Percentiles rank a stretch among this genome's conserved stretches.
These are phyloP conservation scores for Friedmanniomyces endolithicus DNA, from an alignment of 495 filamentous ascomycete species.

Conservation along the genomic window DNA sequence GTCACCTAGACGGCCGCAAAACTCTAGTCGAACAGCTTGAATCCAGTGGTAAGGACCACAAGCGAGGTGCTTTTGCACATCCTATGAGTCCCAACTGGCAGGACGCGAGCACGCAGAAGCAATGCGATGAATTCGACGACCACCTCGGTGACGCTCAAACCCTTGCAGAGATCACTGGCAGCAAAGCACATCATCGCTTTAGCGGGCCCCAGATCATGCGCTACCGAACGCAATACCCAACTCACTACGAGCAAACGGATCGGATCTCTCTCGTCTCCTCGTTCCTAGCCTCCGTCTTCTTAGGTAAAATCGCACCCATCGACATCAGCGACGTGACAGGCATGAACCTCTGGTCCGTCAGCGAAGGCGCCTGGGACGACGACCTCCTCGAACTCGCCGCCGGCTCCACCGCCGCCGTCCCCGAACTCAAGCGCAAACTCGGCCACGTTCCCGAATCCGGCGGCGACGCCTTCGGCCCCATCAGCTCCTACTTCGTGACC, in stretches of 20 bases:
- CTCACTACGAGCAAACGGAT: slow-evolving; percentile 64
- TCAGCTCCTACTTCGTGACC: slow-evolving; percentile 62
- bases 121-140: slow-evolving; percentile 80
- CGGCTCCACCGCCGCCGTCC: slow-evolving; percentile 48
- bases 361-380: slow-evolving; percentile 57
- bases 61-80: slow-evolving; percentile 77
- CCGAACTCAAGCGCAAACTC: slow-evolving; percentile 63
- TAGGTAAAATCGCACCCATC: slow-evolving; percentile 72
- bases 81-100: slow-evolving; percentile 94
- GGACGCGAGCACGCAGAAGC: slow-evolving; percentile 79
- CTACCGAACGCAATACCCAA: slow-evolving; percentile 65
- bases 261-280: slow-evolving; percentile 90
- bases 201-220: slow-evolving; percentile 94
- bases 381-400: slow-evolving; percentile 64
- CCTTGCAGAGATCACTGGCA: slow-evolving; percentile 71
- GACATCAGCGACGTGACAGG: slow-evolving; percentile 93
- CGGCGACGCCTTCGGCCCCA: slow-evolving; percentile 59
- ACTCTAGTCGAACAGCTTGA: slow-evolving; percentile 29
- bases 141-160: slow-evolving; percentile 49
- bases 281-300: slow-evolving; percentile 83
- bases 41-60: too few species aligned
- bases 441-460: slow-evolving; percentile 70
- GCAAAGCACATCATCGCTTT: slow-evolving; percentile 89
- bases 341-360: slow-evolving; percentile 94
- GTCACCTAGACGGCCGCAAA: slow-evolving; percentile 39